Evolutionary conservation across 169 alveolate species (phyloP).

Genomic region (Plasmodium reichenowi): DNA sequence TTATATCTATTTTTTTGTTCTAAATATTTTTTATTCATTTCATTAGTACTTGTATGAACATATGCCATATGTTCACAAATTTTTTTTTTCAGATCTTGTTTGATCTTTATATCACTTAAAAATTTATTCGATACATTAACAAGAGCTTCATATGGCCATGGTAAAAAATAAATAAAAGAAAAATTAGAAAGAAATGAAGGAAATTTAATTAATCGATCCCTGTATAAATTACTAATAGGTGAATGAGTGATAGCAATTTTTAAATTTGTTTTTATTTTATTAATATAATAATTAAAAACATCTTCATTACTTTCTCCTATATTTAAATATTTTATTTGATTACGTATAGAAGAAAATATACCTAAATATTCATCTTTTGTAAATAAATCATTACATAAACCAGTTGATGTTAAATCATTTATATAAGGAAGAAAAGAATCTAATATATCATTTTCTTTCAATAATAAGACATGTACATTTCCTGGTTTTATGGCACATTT

Average conservation of each 20-base stretch:
- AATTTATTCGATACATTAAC: constrained; percentile 93
- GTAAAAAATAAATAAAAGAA: constrained; percentile 96
- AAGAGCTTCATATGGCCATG: constrained; percentile 98
- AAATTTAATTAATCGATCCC: constrained; percentile 64
- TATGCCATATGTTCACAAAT: constrained; percentile 95
- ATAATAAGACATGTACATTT: constrained; percentile 91
- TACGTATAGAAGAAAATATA: constrained; percentile 90
- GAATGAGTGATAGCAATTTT: constrained; percentile 80
- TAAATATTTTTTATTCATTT: constrained; percentile 91
- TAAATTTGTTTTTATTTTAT: constrained; percentile 80
- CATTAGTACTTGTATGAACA: constrained; percentile 94
- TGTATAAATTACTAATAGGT: constrained; percentile 70
- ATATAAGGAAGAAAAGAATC: constrained; percentile 94
- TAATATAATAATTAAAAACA: constrained; percentile 85
- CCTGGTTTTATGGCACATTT: constrained; percentile 95
- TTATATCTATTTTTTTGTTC: constrained; percentile 93
- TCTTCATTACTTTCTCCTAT: constrained; percentile 91
- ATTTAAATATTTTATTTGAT: constrained; percentile 79
- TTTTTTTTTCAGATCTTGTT: constrained; percentile 87
- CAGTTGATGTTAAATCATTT: constrained; percentile 96
- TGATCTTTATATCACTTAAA: constrained; percentile 89
- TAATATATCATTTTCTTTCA: constrained; percentile 95
- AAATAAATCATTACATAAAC: constrained; percentile 95
- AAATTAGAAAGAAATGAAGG: constrained; percentile 84
- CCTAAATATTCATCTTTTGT: constrained; percentile 93